phyloP scores from a whole-genome alignment of 805 yeast genomes.

The Grigorovia humatica region DNA sequence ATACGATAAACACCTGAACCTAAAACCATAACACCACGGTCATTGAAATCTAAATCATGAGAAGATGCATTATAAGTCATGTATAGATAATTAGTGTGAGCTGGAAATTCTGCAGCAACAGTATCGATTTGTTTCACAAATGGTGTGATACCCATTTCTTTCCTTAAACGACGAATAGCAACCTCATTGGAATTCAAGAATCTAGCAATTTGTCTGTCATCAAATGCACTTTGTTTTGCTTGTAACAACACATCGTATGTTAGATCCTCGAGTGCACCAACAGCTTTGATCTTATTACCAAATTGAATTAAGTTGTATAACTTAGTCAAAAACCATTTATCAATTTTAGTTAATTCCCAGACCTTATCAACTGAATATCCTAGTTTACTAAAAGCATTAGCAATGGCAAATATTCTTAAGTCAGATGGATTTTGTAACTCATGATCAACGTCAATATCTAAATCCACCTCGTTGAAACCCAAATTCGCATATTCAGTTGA shows the following conservation, averaged over 20 bases:
- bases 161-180: slow-evolving; percentile 80
- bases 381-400: slow-evolving; percentile 71
- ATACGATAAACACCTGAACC: slow-evolving; percentile 99
- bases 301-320: slow-evolving; percentile 64
- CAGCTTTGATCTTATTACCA: slow-evolving; percentile 50
- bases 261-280: slow-evolving; percentile 43
- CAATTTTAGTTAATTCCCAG: slow-evolving; percentile 84
- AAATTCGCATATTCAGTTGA: slow-evolving; percentile 85
- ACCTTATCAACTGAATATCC: slow-evolving; percentile 90
- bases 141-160: slow-evolving; percentile 78
- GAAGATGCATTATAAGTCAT: slow-evolving; percentile 88
- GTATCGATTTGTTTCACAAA: slow-evolving; percentile 96
- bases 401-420: slow-evolving; percentile 91
- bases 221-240: slow-evolving; percentile 95
- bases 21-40: slow-evolving; percentile 87
- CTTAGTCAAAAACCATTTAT: slow-evolving; percentile 92
- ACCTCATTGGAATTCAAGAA: slow-evolving; percentile 84
- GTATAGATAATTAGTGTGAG: slow-evolving; percentile 87
- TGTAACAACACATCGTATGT: slow-evolving; percentile 57
- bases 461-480: slow-evolving; percentile 82
- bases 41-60: slow-evolving; percentile 80
- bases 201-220: slow-evolving; percentile 91
- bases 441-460: slow-evolving; percentile 84
- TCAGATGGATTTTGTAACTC: slow-evolving; percentile 97
- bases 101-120: slow-evolving; percentile 98